phyloP scores from a whole-genome alignment of 345 rosid species.

The Rhodamnia rubescens region DNA sequence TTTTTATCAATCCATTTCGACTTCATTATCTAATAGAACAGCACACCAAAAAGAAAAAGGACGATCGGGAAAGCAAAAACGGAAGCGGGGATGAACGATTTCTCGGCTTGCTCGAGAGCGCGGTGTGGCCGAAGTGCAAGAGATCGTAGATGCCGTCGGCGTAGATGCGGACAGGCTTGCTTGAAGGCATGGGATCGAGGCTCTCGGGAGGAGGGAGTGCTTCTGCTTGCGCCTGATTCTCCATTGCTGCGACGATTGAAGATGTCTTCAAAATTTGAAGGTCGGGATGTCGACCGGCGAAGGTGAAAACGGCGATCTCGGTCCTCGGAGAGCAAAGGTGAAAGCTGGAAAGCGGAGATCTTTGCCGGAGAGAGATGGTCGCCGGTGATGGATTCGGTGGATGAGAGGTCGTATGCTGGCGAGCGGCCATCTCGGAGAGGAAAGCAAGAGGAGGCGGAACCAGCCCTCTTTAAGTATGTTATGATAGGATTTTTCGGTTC shows the following conservation, averaged over 20 bases:
- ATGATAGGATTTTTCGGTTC: too few relatives aligned
- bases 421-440: too few relatives aligned
- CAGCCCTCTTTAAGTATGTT: too few relatives aligned
- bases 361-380: too few relatives aligned
- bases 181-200: slow-evolving; percentile 15
- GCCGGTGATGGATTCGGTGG: too few relatives aligned
- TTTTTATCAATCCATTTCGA: background rate
- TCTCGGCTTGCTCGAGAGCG: slow-evolving; percentile 87
- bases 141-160: slow-evolving; percentile 99
- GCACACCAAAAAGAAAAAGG: background rate
- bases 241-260: background rate
- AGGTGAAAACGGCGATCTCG: too few relatives aligned
- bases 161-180: slow-evolving; percentile 63
- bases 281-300: too few relatives aligned
- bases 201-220: background rate
- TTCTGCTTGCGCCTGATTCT: background rate
- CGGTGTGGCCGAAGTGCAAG: slow-evolving; percentile 92
- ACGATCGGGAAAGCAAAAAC: background rate
- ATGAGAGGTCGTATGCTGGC: too few relatives aligned
- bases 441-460: too few relatives aligned
- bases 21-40: background rate
- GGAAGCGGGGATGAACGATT: slow-evolving; percentile 32
- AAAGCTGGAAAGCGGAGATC: too few relatives aligned
- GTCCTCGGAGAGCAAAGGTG: too few relatives aligned
- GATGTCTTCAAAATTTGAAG: background rate